Evolutionary conservation across 257 asterid species (phyloP), one percentile per base, ranked within the genome.

Genomic region (Nicotiana noctiflora): DNA sequence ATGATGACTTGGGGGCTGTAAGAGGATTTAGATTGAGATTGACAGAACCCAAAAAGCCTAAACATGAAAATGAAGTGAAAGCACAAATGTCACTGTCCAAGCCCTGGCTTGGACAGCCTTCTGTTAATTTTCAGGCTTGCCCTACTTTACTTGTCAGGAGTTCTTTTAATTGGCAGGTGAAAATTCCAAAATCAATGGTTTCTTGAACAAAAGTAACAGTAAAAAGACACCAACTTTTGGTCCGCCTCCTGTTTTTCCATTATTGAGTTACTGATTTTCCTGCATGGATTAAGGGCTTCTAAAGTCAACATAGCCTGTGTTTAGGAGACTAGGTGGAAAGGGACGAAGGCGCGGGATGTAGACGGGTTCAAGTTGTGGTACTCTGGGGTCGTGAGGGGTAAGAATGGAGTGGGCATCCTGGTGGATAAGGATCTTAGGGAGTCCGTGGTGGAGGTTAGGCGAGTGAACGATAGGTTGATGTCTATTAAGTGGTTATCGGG

Each of bases 1-100:
- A 34, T 53, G 37, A 66, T 66, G 8, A 17, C 53, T 34, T 66
- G 53, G 53, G 53, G 53, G 19, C 75, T 32, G n/a, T 66, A 66
- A 66, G 53, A 66, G 52, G 25, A 66, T 18, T 66, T 66, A 66
- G 25, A 34, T 18, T 34, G 75, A 65, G 17, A 66, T 68, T 37
- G 21, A 68, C 56, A 37, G 56, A 68, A 13, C 31, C 76, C 11
- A 68, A 68, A 52, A 68, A 4, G 31, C 76, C 32, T 7, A 37
- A 31, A 66, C 17, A 66, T 32, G 76, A 68, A 37, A 68, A 37
- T 37, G 29, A 27, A 68, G 31, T 67, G 76, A 68, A 68, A 40
- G n/a, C 32, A 37, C 56, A 68, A 68, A 68, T 68, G 76, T 68
- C 76, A 40, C 9, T n/a, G n/a, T 40, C 76, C 76, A 68, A 40